These are phyloP conservation scores for Thermomucor indicae-seudaticae DNA, from an alignment of 371 early-diverging fungal genomes.

Conservation along the genomic window DNA sequence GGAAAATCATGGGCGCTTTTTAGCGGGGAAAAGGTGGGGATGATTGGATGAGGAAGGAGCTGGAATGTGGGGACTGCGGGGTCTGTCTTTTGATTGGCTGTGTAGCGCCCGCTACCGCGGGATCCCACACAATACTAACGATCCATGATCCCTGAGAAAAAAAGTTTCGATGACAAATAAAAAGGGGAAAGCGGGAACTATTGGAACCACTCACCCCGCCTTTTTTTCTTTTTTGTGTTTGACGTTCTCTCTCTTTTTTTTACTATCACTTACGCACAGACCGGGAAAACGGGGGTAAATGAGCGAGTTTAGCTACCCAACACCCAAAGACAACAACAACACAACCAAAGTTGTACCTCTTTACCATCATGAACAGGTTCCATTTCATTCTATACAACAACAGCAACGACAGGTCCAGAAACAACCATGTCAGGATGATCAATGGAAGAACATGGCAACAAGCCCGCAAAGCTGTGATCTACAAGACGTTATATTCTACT, in stretches of 20 bases:
- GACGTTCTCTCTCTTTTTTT: too few species aligned
- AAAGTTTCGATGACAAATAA: not conserved
- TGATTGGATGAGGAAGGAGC: not conserved
- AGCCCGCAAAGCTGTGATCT: slow-evolving; percentile 27
- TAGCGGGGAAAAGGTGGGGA: not conserved
- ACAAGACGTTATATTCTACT: slow-evolving; percentile 46
- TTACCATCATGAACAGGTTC: slow-evolving; percentile 41
- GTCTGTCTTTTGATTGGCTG: not conserved
- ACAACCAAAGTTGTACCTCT: slow-evolving; percentile 29
- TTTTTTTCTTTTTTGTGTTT: not conserved
- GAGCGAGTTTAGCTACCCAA: slow-evolving; percentile 4
- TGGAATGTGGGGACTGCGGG: not conserved
- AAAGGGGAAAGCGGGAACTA: not conserved
- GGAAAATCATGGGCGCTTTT: not conserved
- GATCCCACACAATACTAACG: not conserved
- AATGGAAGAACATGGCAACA: not conserved
- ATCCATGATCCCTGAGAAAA: not conserved
- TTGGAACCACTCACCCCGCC: slow-evolving; percentile 2
- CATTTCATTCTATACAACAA: slow-evolving; percentile 24
- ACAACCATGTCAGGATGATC: not conserved
- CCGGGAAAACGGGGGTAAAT: not conserved
- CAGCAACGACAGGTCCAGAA: slow-evolving; percentile 15
- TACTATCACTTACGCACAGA: too few species aligned
- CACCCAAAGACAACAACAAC: slow-evolving; percentile 5
- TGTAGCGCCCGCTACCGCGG: not conserved